Evolutionary conservation across 2,329 filamentous ascomycete genomes (phyloP).

Genomic region (Falciphora oryzae): DNA sequence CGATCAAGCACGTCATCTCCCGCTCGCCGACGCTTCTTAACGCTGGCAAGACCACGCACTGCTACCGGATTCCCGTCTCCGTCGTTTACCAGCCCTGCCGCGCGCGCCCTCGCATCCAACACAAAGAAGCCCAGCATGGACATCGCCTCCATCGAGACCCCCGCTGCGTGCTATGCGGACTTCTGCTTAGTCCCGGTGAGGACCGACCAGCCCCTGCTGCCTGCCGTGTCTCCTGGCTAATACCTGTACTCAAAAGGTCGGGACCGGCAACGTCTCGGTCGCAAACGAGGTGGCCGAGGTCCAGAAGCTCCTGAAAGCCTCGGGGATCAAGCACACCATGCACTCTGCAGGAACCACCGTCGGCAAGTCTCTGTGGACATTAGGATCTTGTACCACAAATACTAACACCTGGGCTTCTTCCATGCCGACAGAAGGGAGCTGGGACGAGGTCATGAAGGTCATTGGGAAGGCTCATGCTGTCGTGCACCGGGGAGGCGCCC

Average conservation of each 20-base stretch:
- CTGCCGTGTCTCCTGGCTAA: neutral
- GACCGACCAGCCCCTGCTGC: conserved; percentile 13
- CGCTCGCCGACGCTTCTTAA: neutral
- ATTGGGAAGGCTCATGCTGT: conserved; percentile 81
- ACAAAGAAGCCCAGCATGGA: conserved; percentile 22
- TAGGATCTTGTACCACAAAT: too few relatives aligned
- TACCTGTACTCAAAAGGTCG: conserved; percentile 48
- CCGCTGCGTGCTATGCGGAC: conserved; percentile 73
- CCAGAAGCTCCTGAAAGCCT: conserved; percentile 75
- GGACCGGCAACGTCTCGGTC: conserved; percentile 70
- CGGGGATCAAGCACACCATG: conserved; percentile 79
- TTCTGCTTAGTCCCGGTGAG: conserved; percentile 83
- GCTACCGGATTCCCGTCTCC: too few relatives aligned
- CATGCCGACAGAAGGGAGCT: conserved; percentile 66
- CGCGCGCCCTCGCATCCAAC: neutral
- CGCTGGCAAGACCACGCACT: neutral
- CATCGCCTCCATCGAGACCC: conserved; percentile 54
- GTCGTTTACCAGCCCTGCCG: too few relatives aligned
- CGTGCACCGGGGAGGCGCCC: conserved; percentile 70
- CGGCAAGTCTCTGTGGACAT: too few relatives aligned
- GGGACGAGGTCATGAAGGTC: conserved; percentile 80
- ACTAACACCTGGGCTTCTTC: conserved; percentile 8
- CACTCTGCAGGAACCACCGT: conserved; percentile 92
- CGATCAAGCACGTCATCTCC: neutral
- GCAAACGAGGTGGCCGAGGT: conserved; percentile 83